Evolutionary conservation across 495 filamentous ascomycete genomes (phyloP).

Genomic region (Lasiosphaeria miniovina): DNA sequence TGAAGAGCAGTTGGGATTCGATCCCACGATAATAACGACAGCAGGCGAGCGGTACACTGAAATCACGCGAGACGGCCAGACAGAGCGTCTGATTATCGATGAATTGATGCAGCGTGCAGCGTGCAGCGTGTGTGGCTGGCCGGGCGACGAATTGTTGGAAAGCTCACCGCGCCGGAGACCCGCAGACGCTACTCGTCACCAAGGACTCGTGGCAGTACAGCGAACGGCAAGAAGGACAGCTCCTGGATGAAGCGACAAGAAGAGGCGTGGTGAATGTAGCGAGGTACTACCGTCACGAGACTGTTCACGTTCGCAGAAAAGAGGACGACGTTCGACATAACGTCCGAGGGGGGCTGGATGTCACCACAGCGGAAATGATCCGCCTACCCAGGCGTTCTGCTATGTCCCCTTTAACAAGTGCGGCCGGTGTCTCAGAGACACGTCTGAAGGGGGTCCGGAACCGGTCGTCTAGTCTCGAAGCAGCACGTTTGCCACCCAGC

Average conservation of each 20-base stretch:
- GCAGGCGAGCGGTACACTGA: slow-evolving; percentile 30
- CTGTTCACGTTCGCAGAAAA: slow-evolving; percentile 32
- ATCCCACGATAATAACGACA: slow-evolving; percentile 41
- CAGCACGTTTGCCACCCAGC: slow-evolving; percentile 14
- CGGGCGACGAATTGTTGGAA: slow-evolving; percentile 48
- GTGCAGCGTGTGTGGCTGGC: slow-evolving; percentile 34
- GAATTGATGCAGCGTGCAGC: slow-evolving; percentile 38
- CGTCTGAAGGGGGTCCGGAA: slow-evolving; percentile 28
- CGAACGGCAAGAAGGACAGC: slow-evolving; percentile 41
- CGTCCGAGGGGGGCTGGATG: slow-evolving; percentile 35
- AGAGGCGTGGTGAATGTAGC: slow-evolving; percentile 39
- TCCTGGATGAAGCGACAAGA: slow-evolving; percentile 37
- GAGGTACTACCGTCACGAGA: slow-evolving; percentile 46
- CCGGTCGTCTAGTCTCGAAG: slow-evolving; percentile 33
- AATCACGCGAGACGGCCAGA: slow-evolving; percentile 34
- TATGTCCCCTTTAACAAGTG: slow-evolving; percentile 6
- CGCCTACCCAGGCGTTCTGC: slow-evolving; percentile 12
- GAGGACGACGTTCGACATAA: slow-evolving; percentile 38
- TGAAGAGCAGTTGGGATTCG: slow-evolving; percentile 46
- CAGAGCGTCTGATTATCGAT: slow-evolving; percentile 45
- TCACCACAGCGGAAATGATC: slow-evolving; percentile 28
- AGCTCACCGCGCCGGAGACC: slow-evolving; percentile 39
- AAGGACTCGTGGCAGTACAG: slow-evolving; percentile 51
- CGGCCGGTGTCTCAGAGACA: slow-evolving; percentile 21
- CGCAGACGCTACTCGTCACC: slow-evolving; percentile 37